These are phyloP conservation scores for Ceratocystis albifundus DNA, from an alignment of 2,329 filamentous ascomycete species.

Conservation along the genomic window DNA sequence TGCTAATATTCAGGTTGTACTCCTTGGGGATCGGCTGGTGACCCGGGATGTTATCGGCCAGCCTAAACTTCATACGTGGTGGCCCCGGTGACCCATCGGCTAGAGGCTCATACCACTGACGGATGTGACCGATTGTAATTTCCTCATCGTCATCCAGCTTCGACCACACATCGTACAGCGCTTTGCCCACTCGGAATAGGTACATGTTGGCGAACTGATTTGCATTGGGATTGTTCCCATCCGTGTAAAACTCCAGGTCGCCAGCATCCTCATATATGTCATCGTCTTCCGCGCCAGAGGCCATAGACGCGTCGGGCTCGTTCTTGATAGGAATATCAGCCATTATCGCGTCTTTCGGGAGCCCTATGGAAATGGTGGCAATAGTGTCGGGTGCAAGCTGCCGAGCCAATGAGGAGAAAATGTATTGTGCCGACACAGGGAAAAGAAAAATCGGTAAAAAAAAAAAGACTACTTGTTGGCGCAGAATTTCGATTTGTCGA, in stretches of 20 bases:
- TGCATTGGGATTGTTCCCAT: slow-evolving; percentile 30
- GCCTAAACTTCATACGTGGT: slow-evolving; percentile 51
- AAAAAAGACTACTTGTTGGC: not conserved
- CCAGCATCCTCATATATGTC: slow-evolving; percentile 54
- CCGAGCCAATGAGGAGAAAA: not conserved
- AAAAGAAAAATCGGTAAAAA: not conserved
- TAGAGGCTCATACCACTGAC: slow-evolving; percentile 44
- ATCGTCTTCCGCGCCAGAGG: slow-evolving; percentile 43
- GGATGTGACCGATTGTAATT: slow-evolving; percentile 67
- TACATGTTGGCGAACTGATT: slow-evolving; percentile 40
- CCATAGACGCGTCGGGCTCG: slow-evolving; percentile 36
- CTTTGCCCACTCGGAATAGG: slow-evolving; percentile 65
- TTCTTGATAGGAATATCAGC: slow-evolving; percentile 34
- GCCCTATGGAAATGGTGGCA: too few relatives aligned
- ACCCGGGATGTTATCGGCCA: slow-evolving; percentile 50
- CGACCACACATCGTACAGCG: slow-evolving; percentile 70
- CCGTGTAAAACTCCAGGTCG: slow-evolving; percentile 45
- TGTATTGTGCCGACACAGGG: too few relatives aligned
- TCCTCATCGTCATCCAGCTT: slow-evolving; percentile 66
- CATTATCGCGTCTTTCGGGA: slow-evolving; percentile 14
- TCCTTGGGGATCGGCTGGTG: slow-evolving; percentile 75
- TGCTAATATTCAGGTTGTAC: slow-evolving; percentile 65
- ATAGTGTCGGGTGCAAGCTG: not conserved
- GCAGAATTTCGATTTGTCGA: not conserved
- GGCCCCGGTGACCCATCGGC: slow-evolving; percentile 23